Conservation (phyloP, 768 basidiomycete genomes). For the Phylloporus scabripes region DNA sequence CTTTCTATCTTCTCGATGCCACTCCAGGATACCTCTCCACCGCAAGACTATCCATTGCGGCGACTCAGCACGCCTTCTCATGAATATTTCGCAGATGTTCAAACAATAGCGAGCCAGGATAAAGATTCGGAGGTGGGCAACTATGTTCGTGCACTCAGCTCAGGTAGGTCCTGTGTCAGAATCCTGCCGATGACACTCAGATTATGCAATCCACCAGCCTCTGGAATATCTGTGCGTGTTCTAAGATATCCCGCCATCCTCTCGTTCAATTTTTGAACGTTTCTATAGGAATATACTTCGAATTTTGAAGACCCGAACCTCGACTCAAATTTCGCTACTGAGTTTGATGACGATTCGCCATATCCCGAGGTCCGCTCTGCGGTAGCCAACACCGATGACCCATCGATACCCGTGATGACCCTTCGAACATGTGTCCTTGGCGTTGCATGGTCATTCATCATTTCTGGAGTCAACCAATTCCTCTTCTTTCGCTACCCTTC, state of each 20-base stretch:
- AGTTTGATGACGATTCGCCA: conserved; percentile 56
- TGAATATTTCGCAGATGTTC: conserved; percentile 10
- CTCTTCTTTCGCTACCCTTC: conserved; percentile 74
- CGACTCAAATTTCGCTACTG: conserved; percentile 7
- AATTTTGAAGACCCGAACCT: conserved; percentile 26
- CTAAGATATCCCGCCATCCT: neutral
- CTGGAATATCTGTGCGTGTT: conserved; percentile 16
- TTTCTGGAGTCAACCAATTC: conserved; percentile 66
- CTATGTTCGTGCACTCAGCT: conserved; percentile 11
- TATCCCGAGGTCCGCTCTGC: conserved; percentile 70
- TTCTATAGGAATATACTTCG: conserved; percentile 3
- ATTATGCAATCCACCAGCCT: conserved; percentile 8
- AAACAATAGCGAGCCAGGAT: conserved; percentile 15
- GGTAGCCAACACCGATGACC: conserved; percentile 68
- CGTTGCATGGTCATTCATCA: conserved; percentile 58
- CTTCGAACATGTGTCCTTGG: conserved; percentile 72
- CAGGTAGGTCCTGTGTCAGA: conserved; percentile 16
- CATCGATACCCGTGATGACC: conserved; percentile 54
- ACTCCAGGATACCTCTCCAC: neutral
- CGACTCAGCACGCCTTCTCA: conserved; percentile 3
- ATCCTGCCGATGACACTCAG: neutral
- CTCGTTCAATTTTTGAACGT: neutral
- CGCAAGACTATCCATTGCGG: conserved; percentile 15
- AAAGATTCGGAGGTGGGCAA: conserved; percentile 19
- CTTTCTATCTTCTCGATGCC: neutral